These are phyloP conservation scores for Arxiozyma bovina DNA, from an alignment of 1,139 yeast genomes.

Conservation along the genomic window DNA sequence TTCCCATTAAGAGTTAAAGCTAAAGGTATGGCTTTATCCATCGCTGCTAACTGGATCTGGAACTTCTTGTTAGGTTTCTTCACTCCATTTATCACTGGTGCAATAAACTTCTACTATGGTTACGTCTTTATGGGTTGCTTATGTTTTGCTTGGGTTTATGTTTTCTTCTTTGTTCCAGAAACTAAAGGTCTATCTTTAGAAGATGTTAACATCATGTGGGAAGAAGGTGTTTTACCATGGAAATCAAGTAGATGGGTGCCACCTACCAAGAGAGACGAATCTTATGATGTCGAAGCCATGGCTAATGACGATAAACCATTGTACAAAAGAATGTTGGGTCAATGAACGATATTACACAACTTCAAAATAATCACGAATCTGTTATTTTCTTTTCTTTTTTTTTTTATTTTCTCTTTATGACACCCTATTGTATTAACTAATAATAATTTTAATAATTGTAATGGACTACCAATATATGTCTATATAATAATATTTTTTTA, in stretches of 20 bases:
- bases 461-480: background rate
- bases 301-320: conserved; percentile 11
- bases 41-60: conserved; percentile 10
- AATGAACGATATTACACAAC: background rate
- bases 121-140: conserved; percentile 52
- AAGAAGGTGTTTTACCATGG: conserved; percentile 36
- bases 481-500: too few relatives aligned
- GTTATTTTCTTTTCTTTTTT: too few relatives aligned
- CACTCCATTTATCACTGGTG: conserved; percentile 12
- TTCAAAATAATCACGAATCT: background rate
- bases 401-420: too few relatives aligned
- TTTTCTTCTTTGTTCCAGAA: conserved; percentile 56
- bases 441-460: background rate
- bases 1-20: conserved; percentile 39
- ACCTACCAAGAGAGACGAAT: conserved; percentile 27
- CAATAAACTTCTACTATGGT: conserved; percentile 11
- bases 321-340: conserved; percentile 12
- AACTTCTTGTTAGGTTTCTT: conserved; percentile 9
- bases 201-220: conserved; percentile 55
- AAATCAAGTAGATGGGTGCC: conserved; percentile 31
- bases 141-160: conserved; percentile 49
- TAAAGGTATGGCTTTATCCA: conserved; percentile 9
- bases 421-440: background rate
- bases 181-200: conserved; percentile 63
- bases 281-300: conserved; percentile 12